Evolutionary conservation across 176 grass and related monocot genomes (phyloP).

Genomic region (Phragmites australis): DNA sequence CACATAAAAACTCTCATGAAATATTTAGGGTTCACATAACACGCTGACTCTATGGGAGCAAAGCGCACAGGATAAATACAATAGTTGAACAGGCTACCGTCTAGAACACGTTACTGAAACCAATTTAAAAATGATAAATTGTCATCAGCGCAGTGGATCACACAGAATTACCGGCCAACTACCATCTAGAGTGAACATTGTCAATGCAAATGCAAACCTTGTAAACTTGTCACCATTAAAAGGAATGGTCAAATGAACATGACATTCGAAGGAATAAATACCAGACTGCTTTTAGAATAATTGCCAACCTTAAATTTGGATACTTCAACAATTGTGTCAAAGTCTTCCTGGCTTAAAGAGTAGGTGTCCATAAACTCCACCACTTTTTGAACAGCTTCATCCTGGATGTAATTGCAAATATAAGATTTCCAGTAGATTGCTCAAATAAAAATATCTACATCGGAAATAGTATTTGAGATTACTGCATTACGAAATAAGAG

Average conservation of each 20-base stretch:
- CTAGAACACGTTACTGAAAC: slow-evolving; percentile 1
- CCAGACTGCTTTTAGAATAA: slow-evolving; percentile 15
- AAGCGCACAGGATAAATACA: background rate
- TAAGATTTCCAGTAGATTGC: slow-evolving; percentile 22
- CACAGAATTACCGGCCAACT: background rate
- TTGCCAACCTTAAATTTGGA: slow-evolving; percentile 85
- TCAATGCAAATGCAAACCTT: background rate
- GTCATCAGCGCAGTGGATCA: background rate
- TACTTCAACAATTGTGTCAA: slow-evolving; percentile 88
- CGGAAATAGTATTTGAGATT: background rate
- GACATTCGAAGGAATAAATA: slow-evolving; percentile 12
- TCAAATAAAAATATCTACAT: background rate
- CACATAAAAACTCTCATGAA: background rate
- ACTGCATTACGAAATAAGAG: slow-evolving; percentile 24
- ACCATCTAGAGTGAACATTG: background rate
- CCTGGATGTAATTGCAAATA: slow-evolving; percentile 51
- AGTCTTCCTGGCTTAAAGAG: slow-evolving; percentile 96
- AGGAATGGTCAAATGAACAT: slow-evolving; percentile 18
- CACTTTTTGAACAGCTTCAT: slow-evolving; percentile 81
- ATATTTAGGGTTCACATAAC: slow-evolving; percentile 12
- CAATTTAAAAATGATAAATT: slow-evolving; percentile 15
- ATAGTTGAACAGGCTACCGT: background rate
- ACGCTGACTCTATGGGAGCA: background rate
- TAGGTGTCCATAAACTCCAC: slow-evolving; percentile 97
- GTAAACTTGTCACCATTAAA: background rate